phyloP scores from a whole-genome alignment of 495 filamentous ascomycete species.

The Penicillium turbatum region DNA sequence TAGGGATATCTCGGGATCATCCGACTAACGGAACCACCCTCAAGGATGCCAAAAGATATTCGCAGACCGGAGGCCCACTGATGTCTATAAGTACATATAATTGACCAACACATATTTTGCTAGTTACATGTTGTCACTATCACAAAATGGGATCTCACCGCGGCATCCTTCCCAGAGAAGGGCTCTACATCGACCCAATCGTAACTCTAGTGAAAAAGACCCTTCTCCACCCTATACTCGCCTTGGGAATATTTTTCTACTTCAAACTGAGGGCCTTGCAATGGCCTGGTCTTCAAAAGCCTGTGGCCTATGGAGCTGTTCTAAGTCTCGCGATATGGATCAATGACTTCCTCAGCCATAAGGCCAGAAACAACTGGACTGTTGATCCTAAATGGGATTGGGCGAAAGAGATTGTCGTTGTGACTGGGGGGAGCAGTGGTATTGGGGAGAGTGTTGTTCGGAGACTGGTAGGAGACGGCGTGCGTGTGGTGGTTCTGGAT shows the following conservation, averaged over 20 bases:
- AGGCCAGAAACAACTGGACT: slow-evolving; percentile 49
- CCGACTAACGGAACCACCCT: no score
- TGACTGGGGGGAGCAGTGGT: slow-evolving; percentile 60
- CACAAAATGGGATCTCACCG: neutral
- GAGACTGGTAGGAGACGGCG: slow-evolving; percentile 48
- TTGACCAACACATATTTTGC: no score
- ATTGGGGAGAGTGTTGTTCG: slow-evolving; percentile 56
- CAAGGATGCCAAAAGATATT: no score
- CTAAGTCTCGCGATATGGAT: slow-evolving; percentile 8
- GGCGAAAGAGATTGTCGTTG: slow-evolving; percentile 57
- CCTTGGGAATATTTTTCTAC: neutral
- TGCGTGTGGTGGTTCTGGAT: slow-evolving; percentile 58
- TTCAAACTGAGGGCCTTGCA: neutral
- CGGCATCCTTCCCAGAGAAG: slow-evolving; percentile 15
- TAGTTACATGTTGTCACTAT: no score
- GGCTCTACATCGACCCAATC: slow-evolving; percentile 20
- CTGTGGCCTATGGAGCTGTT: neutral
- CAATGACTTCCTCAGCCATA: slow-evolving; percentile 17
- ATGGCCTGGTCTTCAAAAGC: neutral
- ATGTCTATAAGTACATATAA: neutral
- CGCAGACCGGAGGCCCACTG: no score
- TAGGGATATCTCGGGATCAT: no score
- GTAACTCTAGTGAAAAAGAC: neutral
- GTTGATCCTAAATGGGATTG: slow-evolving; percentile 53
- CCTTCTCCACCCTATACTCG: slow-evolving; percentile 14